Base-by-base conservation (phyloP, 371 early-diverging fungal genomes). In the Lichtheimia ornata region DNA sequence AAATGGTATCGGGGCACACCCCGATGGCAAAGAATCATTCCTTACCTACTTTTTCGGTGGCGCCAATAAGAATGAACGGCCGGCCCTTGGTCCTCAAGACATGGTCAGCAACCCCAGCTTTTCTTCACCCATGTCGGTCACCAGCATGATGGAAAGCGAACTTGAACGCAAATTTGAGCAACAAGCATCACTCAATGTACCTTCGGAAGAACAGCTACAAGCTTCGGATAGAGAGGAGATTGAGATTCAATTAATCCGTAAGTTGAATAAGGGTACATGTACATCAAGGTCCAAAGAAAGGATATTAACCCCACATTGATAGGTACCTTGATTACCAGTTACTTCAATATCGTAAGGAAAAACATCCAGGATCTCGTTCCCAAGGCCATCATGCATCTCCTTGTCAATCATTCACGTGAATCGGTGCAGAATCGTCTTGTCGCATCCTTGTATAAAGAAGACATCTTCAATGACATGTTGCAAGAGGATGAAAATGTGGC, bases 331-430 rank as follows among this genome's bases (percentile, higher is more conserved):
- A 59, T 74, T 59, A 56, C 69, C 60, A 61, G 72, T 40, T 47
- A 77, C 58, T 63, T 70, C 41, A 59, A 57, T 50, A 61, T 70
- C 45, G 47, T 71, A 15, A 85, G 93, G 64, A 91, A 91, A 74
- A 84, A 88, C 17, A 88, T 95, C 41, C 88, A 92, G 64, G 96
- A 97, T 58, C 74, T 92, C 57, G 94, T 97, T 4, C 97, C 97
- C 14, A 97, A 97, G 70, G 93, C 96, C 0, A 88, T 95, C 59
- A 95, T 97, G 94, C 90, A 91, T 64, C 63, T 92, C 50, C 72
- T 94, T 35, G 92, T 94, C 43, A 90, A 92, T 62, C 79, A 86
- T 67, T 86, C 89, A 18, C 87, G 89, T 60, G 87, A 91, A 61
- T 68, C 77, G 17, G 84, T 95, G 50, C 96, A 96, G 68, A 91